Base-by-base conservation (phyloP, 1,139 yeast species). In the Lodderomyces metapsilosis region DNA sequence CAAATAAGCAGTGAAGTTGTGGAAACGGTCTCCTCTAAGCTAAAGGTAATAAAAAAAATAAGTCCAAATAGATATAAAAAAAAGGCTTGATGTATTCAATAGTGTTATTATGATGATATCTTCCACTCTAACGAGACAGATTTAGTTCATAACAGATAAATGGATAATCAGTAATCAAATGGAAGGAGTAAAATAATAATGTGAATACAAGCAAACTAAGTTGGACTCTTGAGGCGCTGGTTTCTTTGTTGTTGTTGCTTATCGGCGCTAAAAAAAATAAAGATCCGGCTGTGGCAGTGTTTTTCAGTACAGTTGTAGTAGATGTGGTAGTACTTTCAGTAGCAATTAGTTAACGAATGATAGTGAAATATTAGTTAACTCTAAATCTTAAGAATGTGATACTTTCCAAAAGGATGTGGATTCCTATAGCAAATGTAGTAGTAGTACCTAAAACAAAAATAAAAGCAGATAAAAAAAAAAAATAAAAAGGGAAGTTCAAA, bases 41-140 rank as follows among this genome's bases (percentile, higher is more conserved):
- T n/a, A n/a, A n/a, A n/a, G n/a, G n/a, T n/a, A n/a, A n/a, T n/a
- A n/a, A n/a, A n/a, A n/a, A n/a, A n/a, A n/a, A n/a, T n/a, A n/a
- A n/a, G n/a, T n/a, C n/a, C n/a, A n/a, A n/a, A 25, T n/a, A 18
- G 4, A 20, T 34, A 34, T 22, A 34, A 21, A 34, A 34, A 34
- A 34, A 21, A 34, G 17, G 24, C 11, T 6, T 4, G 10, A 16
- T 5, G 34, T 28, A 16, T 24, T 20, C 16, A 32, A 32, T 20
- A 10, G 13, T 7, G 34, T 31, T 23, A 10, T 20, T 23, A 23
- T 12, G 10, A 25, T 25, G 11, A 24, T 12, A 12, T 25, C 30
- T 25, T 25, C 30, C 30, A 25, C 15, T 12, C 30, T 23, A 23
- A 31, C 3, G 11, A 16, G 16, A 25, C 15, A 16, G 32, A 28